Percentiles rank a stretch among this genome's conserved stretches.
Evolutionary conservation across 805 yeast genomes (phyloP).

Genomic region (Saccharomycopsis schoenii): DNA sequence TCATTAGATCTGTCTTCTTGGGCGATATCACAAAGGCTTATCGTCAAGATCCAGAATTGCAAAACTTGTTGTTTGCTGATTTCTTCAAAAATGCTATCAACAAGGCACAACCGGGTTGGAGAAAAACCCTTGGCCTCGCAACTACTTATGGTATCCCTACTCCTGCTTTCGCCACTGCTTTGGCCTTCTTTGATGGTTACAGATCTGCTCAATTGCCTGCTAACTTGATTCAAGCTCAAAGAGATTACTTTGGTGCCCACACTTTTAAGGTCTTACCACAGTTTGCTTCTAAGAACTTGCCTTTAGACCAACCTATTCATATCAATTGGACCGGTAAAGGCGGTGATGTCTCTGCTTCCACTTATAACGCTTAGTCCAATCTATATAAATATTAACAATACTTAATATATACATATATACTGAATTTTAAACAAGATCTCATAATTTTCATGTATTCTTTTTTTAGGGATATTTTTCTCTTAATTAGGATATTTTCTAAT

Average conservation of each 20-base stretch:
- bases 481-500: neutral
- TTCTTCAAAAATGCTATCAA: slow-evolving; percentile 87
- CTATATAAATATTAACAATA: neutral
- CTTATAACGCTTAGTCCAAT: slow-evolving; percentile 69
- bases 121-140: slow-evolving; percentile 73
- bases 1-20: slow-evolving; percentile 96
- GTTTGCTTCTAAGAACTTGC: slow-evolving; percentile 62
- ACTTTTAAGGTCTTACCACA: slow-evolving; percentile 94
- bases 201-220: slow-evolving; percentile 95
- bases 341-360: slow-evolving; percentile 93
- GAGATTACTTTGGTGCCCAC: slow-evolving; percentile 99
- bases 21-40: slow-evolving; percentile 95
- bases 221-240: slow-evolving; percentile 96
- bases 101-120: slow-evolving; percentile 95
- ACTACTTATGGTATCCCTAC: slow-evolving; percentile 87
- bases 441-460: no score
- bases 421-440: no score
- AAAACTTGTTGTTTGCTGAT: slow-evolving; percentile 90
- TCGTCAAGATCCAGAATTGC: slow-evolving; percentile 86
- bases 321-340: slow-evolving; percentile 99
- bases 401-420: no score
- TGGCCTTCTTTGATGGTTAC: slow-evolving; percentile 97
- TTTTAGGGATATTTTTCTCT: no score
- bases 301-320: slow-evolving; percentile 78
- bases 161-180: slow-evolving; percentile 95